Evolutionary conservation across 176 grass and related monocot species (phyloP).

Genomic region (Oryza brachyantha): DNA sequence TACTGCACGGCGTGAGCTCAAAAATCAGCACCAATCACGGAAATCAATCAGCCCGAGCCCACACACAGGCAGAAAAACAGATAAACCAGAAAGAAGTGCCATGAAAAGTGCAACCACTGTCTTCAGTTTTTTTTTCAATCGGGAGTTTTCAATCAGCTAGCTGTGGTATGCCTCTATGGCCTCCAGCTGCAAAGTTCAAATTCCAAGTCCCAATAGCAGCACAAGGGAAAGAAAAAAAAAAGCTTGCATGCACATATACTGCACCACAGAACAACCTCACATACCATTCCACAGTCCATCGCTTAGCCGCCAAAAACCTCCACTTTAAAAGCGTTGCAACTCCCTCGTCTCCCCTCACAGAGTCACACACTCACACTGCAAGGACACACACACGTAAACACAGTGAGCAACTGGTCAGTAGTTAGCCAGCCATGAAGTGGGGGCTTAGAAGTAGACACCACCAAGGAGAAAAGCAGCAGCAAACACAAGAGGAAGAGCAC

Average conservation of each 20-base stretch:
- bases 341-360: slow-evolving; percentile 2
- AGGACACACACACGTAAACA: neutral
- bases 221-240: neutral
- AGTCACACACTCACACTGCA: too few relatives aligned
- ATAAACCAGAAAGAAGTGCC: slow-evolving; percentile 8
- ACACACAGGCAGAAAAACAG: neutral
- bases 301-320: slow-evolving; percentile 36
- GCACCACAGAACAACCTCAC: neutral
- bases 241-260: too few relatives aligned
- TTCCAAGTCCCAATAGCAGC: neutral
- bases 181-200: slow-evolving; percentile 24
- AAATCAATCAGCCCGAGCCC: slow-evolving; percentile 31
- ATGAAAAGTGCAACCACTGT: slow-evolving; percentile 16
- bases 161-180: neutral
- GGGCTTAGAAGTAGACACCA: slow-evolving; percentile 39
- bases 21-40: slow-evolving; percentile 40
- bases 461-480: slow-evolving; percentile 7
- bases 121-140: neutral
- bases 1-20: neutral
- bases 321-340: slow-evolving; percentile 25
- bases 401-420: neutral
- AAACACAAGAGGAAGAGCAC: neutral
- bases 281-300: neutral
- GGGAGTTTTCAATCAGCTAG: too few relatives aligned
- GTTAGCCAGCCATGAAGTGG: slow-evolving; percentile 60